phyloP scores from a whole-genome alignment of 2,329 filamentous ascomycete genomes.

The Pyricularia pennisetigena region DNA sequence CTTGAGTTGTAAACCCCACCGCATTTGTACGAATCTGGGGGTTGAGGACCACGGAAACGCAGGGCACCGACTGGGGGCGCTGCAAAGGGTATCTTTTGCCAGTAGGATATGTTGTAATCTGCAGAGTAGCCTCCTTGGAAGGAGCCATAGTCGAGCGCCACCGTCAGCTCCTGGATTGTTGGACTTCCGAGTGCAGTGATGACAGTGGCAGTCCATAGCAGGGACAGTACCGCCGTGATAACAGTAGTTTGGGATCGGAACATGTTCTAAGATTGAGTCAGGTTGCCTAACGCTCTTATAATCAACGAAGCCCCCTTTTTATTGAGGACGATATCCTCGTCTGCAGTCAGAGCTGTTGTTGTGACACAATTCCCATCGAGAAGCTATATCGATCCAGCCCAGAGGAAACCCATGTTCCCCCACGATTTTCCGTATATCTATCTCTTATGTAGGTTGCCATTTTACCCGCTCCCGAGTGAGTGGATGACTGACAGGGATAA shows the following conservation, averaged over 20 bases:
- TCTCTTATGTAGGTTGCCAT: too few species aligned
- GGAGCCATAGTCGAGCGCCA: conserved; percentile 35
- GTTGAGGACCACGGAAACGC: conserved; percentile 51
- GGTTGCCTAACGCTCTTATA: not conserved
- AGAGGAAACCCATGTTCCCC: not conserved
- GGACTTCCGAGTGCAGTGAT: not conserved
- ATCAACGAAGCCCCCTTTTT: not conserved
- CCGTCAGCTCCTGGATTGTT: conserved; percentile 20
- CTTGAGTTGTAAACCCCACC: conserved; percentile 36
- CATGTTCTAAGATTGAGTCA: not conserved
- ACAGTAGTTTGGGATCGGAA: not conserved
- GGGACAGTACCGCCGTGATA: not conserved
- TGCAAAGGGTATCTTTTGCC: conserved; percentile 50
- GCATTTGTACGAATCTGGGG: conserved; percentile 13
- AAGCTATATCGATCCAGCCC: not conserved
- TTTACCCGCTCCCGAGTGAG: not conserved
- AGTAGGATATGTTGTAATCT: conserved; percentile 47
- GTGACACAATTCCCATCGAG: not conserved
- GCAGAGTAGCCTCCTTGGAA: conserved; percentile 42
- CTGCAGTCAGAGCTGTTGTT: not conserved
- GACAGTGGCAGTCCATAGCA: not conserved
- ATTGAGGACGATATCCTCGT: not conserved
- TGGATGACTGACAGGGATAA: not conserved
- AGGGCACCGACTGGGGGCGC: conserved; percentile 47
- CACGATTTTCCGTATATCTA: not conserved